A percentile compares a stretch with the other conserved stretches of the same genome.
These are phyloP conservation scores for Cicer bijugum DNA, from an alignment of 306 rosid genomes.

Conservation along the genomic window DNA sequence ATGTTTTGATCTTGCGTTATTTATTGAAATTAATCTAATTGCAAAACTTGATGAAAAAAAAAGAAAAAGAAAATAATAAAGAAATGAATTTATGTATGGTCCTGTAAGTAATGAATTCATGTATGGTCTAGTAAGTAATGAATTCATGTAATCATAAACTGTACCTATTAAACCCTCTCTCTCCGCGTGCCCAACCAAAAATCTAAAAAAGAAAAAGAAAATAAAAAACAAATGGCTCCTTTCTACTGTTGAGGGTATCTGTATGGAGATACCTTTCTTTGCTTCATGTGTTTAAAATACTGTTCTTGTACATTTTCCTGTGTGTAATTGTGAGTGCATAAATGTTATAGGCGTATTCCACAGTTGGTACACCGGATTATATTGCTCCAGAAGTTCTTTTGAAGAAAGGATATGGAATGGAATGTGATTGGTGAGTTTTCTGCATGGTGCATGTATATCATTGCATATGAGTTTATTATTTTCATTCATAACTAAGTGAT, in stretches of 20 bases:
- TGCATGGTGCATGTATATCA: constrained; percentile 8
- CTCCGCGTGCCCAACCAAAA: background rate
- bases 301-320: constrained; percentile 7
- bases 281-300: background rate
- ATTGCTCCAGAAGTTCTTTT: constrained; percentile 99
- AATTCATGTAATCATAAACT: background rate
- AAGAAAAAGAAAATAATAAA: too few species aligned
- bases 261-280: constrained; percentile 14
- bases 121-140: too few species aligned
- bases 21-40: constrained; percentile 29
- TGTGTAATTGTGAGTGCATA: constrained; percentile 40
- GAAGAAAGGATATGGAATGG: constrained; percentile 98
- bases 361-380: constrained; percentile 99
- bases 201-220: background rate
- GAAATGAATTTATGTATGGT: too few species aligned
- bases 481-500: constrained; percentile 32
- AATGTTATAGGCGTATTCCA: constrained; percentile 89
- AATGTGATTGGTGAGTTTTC: constrained; percentile 94
- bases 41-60: constrained; percentile 15
- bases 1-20: constrained; percentile 25
- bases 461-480: constrained; percentile 32
- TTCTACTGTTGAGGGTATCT: constrained; percentile 36
- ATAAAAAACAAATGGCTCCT: constrained; percentile 9
- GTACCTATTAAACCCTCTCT: constrained; percentile 5
- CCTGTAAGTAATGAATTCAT: background rate